Base-by-base conservation (phyloP, 1,139 yeast genomes). In the Blastobotrys petasosporus region DNA sequence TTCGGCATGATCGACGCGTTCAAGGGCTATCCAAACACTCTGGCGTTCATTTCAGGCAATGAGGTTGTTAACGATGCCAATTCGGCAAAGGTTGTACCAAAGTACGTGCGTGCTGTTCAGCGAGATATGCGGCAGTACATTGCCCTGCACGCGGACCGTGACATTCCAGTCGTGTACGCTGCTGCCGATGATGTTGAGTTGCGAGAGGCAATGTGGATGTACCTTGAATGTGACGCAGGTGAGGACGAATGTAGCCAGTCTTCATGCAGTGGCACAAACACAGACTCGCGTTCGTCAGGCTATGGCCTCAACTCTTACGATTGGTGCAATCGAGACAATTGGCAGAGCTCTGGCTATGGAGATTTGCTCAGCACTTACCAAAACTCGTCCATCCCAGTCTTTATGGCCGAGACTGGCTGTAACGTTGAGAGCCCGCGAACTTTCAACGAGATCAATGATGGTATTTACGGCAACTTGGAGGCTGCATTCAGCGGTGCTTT, bases 41-140 rank as follows among this genome's bases (percentile, higher is more conserved):
- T 88, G 52, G 97, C 95, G n/a, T 87, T 87, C 71, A 82, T 90
- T 62, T 80, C 94, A 39, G 97, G 97, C 60, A 90, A 90, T 64
- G 97, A 90, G 71, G 84, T 90, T 50, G 82, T 92, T 60, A 88
- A 90, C 65, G 90, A 88, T 56, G 81, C 74, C 42, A 71, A 76
- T 20, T 78, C 94, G 32, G 95, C 97, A 12, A 49, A 48, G 42
- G 57, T 51, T 10, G 57, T 47, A 40, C 85, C 87, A 36, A 75
- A 71, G 44, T 90, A 84, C 62, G 78, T 90, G 51, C 82, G 94
- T 66, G 97, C 97, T 39, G 86, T 94, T 32, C 82, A 86, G 58
- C 82, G 97, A 66, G 97, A 90, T 65, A 82, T 85, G 74, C 88
- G 86, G 68, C 78, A 79, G 56, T 88, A 90, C 65, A 86, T 90